Base-by-base conservation (phyloP, 148 eudicot species). In the Rhododendron simsii region DNA sequence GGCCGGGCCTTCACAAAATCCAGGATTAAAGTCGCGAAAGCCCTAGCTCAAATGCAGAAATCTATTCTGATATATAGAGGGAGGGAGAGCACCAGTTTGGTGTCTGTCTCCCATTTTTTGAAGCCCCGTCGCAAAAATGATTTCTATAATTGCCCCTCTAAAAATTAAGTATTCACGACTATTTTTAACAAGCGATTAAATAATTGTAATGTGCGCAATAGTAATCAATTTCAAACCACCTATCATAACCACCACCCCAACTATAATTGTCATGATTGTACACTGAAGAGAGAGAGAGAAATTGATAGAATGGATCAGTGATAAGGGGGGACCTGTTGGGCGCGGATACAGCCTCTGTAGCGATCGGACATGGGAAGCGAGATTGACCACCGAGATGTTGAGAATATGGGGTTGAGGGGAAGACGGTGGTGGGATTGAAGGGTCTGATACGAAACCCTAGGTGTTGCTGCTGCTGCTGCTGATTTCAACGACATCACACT, bases 281-380 rank as follows among this genome's bases (percentile, higher is more conserved):
- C 63, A 11, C 41, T n/a, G 26, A 23, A 61, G 65, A 39, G 33
- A 26, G 7, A 57, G 26, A 59, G 65, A 59, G 65, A 26, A 18
- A 50, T n/a, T 44, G 20, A 80, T 20, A 1, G 76, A 83, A 30
- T 23, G 71, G 55, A 47, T 48, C 65, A 21, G 47, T 63, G 30
- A 50, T 26, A 78, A 5, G 44, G 61, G 3, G 67, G 79, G 47
- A 91, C 96, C 95, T 92, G 91, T 86, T 92, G 94, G 87, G 95
- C 96, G 78, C 90, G 91, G 81, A 93, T 87, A 55, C 83, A 85
- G 90, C 50, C 48, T 75, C 83, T 86, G 65, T 26, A 26, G 15
- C 65, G 81, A 18, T 80, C 57, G 84, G 86, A 90, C 82, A 89
- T 85, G 28, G 82, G 87, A 81, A 83, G 44, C 7, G 84, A 81